A percentile compares a stretch with the other conserved stretches of the same genome.
Conservation (phyloP, 106 monocot species). For the Dioscorea zingiberensis region DNA sequence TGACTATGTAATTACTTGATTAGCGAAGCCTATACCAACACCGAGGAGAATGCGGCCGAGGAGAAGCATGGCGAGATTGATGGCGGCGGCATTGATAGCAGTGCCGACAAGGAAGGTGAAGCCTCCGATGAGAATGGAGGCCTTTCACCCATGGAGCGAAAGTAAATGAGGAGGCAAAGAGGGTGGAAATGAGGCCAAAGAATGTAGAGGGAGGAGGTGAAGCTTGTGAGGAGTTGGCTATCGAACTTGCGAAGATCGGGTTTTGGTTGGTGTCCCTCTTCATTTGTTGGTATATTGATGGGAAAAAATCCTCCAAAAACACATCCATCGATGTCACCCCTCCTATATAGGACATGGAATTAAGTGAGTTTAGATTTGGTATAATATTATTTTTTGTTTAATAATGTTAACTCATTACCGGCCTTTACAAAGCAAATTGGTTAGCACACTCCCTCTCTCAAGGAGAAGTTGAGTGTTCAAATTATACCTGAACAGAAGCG, state of each 20-base stretch:
- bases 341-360: not conserved
- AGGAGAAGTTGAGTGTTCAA: no score
- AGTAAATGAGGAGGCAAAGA: constrained; percentile 5
- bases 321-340: constrained; percentile 27
- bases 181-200: constrained; percentile 15
- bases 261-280: not conserved
- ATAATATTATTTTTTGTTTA: no score
- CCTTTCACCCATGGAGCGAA: not conserved
- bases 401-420: no score
- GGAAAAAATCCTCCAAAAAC: constrained; percentile 17
- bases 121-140: constrained; percentile 6
- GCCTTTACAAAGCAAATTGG: no score
- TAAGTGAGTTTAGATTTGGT: not conserved
- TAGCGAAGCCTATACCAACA: constrained; percentile 15
- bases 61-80: constrained; percentile 15
- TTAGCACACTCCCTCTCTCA: no score
- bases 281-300: constrained; percentile 7
- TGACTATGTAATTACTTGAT: no score
- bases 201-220: constrained; percentile 25
- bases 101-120: constrained; percentile 12
- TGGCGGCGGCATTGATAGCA: constrained; percentile 13
- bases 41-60: constrained; percentile 13
- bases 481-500: no score
- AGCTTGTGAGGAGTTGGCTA: constrained; percentile 9
- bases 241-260: constrained; percentile 21